phyloP scores from a whole-genome alignment of 2,329 filamentous ascomycete genomes.

The Penicillium glabrum region DNA sequence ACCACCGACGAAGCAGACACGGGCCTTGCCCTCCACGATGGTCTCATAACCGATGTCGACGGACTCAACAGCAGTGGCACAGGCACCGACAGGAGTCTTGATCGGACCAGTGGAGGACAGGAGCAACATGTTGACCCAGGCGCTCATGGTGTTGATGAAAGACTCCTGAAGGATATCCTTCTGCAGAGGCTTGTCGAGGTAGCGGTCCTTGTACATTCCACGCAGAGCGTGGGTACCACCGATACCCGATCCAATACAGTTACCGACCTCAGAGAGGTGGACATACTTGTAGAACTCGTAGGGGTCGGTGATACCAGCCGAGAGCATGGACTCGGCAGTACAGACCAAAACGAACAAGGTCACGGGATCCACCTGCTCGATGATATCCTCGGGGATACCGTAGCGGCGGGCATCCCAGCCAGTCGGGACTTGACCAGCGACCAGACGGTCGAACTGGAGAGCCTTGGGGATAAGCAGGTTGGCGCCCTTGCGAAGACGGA shows the following conservation, averaged over 20 bases:
- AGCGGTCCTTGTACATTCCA: conserved; percentile 98
- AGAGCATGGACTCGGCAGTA: conserved; percentile 85
- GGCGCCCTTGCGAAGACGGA: conserved; percentile 93
- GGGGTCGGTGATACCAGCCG: conserved; percentile 94
- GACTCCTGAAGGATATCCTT: conserved; percentile 99
- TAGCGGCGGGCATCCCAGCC: conserved; percentile 97
- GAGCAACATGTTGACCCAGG: conserved; percentile 99
- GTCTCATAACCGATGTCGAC: conserved; percentile 98
- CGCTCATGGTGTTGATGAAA: conserved; percentile 99
- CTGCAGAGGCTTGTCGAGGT: conserved; percentile 93
- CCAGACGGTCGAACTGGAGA: conserved; percentile 92
- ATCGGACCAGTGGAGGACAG: conserved; percentile 96
- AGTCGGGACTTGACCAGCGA: conserved; percentile 94
- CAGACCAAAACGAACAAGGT: conserved; percentile 94
- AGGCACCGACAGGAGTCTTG: conserved; percentile 97
- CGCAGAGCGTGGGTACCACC: conserved; percentile 89
- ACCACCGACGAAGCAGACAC: conserved; percentile 94
- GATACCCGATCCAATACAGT: conserved; percentile 98
- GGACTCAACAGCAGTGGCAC: conserved; percentile 95
- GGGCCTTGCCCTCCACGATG: conserved; percentile 96
- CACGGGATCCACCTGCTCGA: conserved; percentile 94
- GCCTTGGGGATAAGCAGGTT: conserved; percentile 96
- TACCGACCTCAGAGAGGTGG: conserved; percentile 95
- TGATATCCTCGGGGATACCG: conserved; percentile 95
- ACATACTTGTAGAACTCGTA: conserved; percentile 99